Evolutionary conservation across 208 protist genomes (phyloP).

Genomic region (Vickermania spadyakhi): DNA sequence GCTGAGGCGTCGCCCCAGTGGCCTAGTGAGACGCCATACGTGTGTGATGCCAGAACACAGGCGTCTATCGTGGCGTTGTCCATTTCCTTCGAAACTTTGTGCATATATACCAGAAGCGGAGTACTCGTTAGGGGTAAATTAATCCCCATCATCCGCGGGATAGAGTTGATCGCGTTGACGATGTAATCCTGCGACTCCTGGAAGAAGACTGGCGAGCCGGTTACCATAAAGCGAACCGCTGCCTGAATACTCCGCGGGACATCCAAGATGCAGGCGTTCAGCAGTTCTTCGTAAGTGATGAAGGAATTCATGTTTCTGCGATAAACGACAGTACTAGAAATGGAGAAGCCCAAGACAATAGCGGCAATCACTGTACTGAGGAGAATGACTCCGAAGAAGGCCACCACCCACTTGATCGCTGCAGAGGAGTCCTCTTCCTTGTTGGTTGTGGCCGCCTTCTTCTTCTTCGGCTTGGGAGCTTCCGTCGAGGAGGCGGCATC

Average conservation of each 20-base stretch:
- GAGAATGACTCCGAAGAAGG: conserved; percentile 5
- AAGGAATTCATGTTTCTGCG: not conserved
- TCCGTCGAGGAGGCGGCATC: not conserved
- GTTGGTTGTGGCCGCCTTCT: not conserved
- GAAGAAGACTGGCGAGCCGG: conserved; percentile 2
- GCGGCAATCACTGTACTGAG: not conserved
- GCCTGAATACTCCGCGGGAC: not conserved
- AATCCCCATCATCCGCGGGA: conserved; percentile 1
- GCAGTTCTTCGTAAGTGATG: not conserved
- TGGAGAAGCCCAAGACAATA: not conserved
- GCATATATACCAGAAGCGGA: conserved; percentile 2
- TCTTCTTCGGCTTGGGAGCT: not conserved
- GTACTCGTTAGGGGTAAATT: not conserved
- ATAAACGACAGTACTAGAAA: not conserved
- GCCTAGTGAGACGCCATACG: not conserved
- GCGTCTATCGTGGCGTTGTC: conserved; percentile 6
- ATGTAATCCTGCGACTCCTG: conserved; percentile 5
- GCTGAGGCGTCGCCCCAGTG: conserved; percentile 1
- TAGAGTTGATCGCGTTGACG: not conserved
- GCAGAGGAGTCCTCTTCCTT: not conserved
- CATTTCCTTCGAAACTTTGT: conserved; percentile 1
- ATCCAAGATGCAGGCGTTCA: not conserved
- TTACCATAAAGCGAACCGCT: conserved; percentile 4
- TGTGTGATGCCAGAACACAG: not conserved
- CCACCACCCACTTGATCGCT: not conserved